Evolutionary conservation across 2,329 filamentous ascomycete species (phyloP), one percentile per base, ranked within the genome.

Genomic region (Trichoderma simmonsii): DNA sequence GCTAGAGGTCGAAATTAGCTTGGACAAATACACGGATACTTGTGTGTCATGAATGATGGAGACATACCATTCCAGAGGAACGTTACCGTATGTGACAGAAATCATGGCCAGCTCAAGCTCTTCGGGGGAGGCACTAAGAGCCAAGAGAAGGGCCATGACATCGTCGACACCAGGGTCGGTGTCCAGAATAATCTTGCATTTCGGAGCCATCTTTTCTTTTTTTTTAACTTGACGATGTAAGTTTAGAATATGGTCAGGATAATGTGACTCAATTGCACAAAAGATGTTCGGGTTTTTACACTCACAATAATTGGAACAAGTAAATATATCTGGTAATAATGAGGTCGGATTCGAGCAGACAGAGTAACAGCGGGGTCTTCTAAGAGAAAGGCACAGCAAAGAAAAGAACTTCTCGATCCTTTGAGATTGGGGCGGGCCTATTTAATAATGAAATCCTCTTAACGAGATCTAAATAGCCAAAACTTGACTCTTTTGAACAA

Each of bases 71-170:
- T 94, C 87, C 18, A 97, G 89, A 76, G 95, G 90, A 26, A 98
- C 93, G 79, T 99, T 99, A 71, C 96, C 96, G 81, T 96, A 98
- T 1, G 95, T 97, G 73, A 98, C 87, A 1, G 94, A 97, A 71
- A 99, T 86, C 81, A 98, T 87, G 61, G 93, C 82, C 43, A 98
- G 85, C 80, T 98, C 93, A 26, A 98, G 86, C 79, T 98, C 95
- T 76, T 97, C 92, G 0, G 92, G 88, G 28, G 89, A 90, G 39
- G 93, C 91, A 68, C 94, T 92, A 73, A 98, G 88, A 4, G 96
- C 95, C 65, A 98, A 86, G 39, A 99, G 86, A 81, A 98, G 88
- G 60, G 94, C 95, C 73, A 98, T 86, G 69, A 96, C 87, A 86
- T 99, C 96, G 83, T 99, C 96, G 76, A 96, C 92, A 74, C 71